Conservation (phyloP, 768 basidiomycete species). For the Suillus ampliporus region DNA sequence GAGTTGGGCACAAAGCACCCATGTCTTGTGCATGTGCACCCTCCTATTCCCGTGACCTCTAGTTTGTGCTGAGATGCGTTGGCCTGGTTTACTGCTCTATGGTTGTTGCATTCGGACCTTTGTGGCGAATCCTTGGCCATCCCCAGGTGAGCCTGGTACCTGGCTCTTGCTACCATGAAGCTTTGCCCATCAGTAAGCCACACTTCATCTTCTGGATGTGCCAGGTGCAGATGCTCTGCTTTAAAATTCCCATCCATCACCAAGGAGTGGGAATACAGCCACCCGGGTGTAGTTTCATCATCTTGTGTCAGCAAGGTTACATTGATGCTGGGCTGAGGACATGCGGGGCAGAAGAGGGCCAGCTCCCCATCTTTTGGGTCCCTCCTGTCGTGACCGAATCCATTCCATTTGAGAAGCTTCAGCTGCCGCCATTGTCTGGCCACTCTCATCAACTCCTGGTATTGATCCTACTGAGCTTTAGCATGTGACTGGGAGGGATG, state of each 20-base stretch:
- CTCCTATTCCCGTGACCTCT: slow-evolving; percentile 34
- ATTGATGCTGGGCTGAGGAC: slow-evolving; percentile 9
- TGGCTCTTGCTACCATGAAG: neutral
- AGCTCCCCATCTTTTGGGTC: neutral
- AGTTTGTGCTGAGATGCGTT: slow-evolving; percentile 21
- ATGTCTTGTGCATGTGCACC: slow-evolving; percentile 35
- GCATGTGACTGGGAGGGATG: no score
- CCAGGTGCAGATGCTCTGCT: slow-evolving; percentile 10
- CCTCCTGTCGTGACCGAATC: slow-evolving; percentile 8
- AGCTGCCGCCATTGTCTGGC: slow-evolving; percentile 23
- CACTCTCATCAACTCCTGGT: slow-evolving; percentile 22
- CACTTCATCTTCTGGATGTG: slow-evolving; percentile 17
- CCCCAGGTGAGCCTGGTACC: neutral
- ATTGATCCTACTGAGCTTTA: slow-evolving; percentile 3
- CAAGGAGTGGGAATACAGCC: neutral
- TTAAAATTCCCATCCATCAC: slow-evolving; percentile 8
- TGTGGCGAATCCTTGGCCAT: neutral
- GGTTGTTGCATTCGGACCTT: slow-evolving; percentile 21
- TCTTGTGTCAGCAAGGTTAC: neutral
- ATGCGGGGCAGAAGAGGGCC: slow-evolving; percentile 10
- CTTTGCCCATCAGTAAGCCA: slow-evolving; percentile 16
- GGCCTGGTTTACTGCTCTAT: slow-evolving; percentile 23
- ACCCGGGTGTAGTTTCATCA: neutral
- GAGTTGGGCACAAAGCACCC: slow-evolving; percentile 35
- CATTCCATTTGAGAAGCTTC: slow-evolving; percentile 26